Percentiles rank a stretch among this genome's conserved stretches.
Evolutionary conservation across 2,329 filamentous ascomycete genomes (phyloP).

Genomic region (Cercospora brassicicola): DNA sequence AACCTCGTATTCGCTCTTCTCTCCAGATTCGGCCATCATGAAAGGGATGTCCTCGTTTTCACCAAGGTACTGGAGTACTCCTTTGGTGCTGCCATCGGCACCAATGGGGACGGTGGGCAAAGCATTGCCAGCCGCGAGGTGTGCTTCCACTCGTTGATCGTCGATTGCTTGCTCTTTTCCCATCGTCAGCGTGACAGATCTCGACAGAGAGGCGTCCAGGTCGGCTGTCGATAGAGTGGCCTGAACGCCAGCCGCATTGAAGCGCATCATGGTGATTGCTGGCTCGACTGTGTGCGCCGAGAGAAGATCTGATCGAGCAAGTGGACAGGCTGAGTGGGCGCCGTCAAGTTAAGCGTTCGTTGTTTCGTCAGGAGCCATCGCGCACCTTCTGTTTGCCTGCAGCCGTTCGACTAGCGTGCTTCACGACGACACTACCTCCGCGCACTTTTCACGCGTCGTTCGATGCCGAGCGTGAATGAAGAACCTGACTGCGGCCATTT

Average conservation of each 20-base stretch:
- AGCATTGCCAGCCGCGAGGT: constrained; percentile 15
- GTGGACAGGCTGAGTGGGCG: background rate
- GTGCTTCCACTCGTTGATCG: constrained; percentile 23
- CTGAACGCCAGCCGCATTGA: constrained; percentile 32
- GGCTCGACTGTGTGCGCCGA: background rate
- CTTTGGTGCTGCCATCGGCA: constrained; percentile 20
- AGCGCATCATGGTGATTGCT: constrained; percentile 14
- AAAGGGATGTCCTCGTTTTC: constrained; percentile 36
- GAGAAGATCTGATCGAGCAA: background rate
- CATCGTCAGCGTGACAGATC: constrained; percentile 22
- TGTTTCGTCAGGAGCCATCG: background rate
- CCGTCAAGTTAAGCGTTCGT: background rate
- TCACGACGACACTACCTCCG: background rate
- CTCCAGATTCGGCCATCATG: constrained; percentile 36
- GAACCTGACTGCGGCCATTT: background rate
- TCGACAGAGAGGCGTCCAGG: constrained; percentile 28
- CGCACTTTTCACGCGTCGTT: background rate
- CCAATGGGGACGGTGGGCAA: constrained; percentile 31
- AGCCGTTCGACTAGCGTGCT: constrained; percentile 2
- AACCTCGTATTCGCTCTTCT: background rate
- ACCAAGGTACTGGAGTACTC: constrained; percentile 38
- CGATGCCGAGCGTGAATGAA: background rate
- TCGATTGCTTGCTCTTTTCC: constrained; percentile 23
- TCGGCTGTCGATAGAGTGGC: constrained; percentile 30
- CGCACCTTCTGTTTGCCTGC: background rate